Conservation (phyloP, 257 asterid species). For the Prunella vulgaris region DNA sequence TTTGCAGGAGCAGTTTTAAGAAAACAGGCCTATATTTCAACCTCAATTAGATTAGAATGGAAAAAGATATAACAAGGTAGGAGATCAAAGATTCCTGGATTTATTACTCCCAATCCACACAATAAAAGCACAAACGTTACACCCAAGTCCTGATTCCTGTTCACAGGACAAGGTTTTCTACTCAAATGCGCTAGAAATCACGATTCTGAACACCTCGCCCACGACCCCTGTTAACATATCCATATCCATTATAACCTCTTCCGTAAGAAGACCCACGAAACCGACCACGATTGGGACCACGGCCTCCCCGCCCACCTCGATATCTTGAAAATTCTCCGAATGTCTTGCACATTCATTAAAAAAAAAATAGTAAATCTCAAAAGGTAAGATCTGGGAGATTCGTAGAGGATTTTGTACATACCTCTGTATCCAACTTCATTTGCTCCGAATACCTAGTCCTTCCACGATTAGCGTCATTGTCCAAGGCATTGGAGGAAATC, state of each 20-base stretch:
- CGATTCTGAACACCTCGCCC: slow-evolving; percentile 45
- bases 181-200: slow-evolving; percentile 34
- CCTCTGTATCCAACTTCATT: slow-evolving; percentile 88
- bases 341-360: slow-evolving; percentile 41
- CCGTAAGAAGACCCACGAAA: slow-evolving; percentile 73
- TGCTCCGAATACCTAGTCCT: slow-evolving; percentile 89
- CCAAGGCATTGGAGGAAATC: slow-evolving; percentile 57
- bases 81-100: slow-evolving; percentile 1
- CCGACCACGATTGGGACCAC: slow-evolving; percentile 61
- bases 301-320: slow-evolving; percentile 87
- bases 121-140: slow-evolving; percentile 36
- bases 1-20: background rate
- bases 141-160: slow-evolving; percentile 31
- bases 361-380: slow-evolving; percentile 18
- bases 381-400: background rate
- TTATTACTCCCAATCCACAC: slow-evolving; percentile 32
- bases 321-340: slow-evolving; percentile 88
- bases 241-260: slow-evolving; percentile 59
- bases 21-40: background rate
- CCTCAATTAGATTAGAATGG: slow-evolving; percentile 5
- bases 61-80: background rate
- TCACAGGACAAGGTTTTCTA: slow-evolving; percentile 19
- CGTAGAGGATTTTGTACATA: slow-evolving; percentile 6
- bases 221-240: slow-evolving; percentile 34
- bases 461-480: slow-evolving; percentile 43